These are phyloP conservation scores for Blastobotrys chiropterorum DNA, from an alignment of 805 yeast genomes.

Conservation along the genomic window DNA sequence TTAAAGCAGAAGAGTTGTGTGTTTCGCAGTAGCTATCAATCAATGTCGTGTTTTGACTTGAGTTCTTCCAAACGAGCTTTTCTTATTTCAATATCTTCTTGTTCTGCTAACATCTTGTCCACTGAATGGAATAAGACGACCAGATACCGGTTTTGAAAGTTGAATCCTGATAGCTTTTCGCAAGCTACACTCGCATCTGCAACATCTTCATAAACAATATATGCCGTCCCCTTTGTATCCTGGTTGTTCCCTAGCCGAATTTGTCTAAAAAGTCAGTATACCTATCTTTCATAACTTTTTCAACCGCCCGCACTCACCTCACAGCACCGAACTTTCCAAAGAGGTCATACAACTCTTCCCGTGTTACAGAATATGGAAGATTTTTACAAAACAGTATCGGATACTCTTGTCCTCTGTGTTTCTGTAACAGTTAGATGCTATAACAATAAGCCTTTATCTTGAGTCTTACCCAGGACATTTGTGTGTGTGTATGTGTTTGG, in stretches of 20 bases:
- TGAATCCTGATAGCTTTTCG: slow-evolving; percentile 53
- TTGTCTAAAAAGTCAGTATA: slow-evolving; percentile 32
- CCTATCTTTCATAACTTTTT: not conserved
- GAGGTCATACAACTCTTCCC: slow-evolving; percentile 43
- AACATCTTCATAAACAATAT: slow-evolving; percentile 46
- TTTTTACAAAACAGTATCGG: slow-evolving; percentile 49
- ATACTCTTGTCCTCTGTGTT: slow-evolving; percentile 7
- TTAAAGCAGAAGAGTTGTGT: too few relatives aligned
- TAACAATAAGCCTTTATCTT: not conserved
- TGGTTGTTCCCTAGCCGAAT: slow-evolving; percentile 39
- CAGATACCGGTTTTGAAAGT: slow-evolving; percentile 52
- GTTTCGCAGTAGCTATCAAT: too few relatives aligned
- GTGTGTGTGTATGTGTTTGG: not conserved
- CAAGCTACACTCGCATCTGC: slow-evolving; percentile 45
- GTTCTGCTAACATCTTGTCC: slow-evolving; percentile 31
- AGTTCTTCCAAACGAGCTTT: slow-evolving; percentile 28
- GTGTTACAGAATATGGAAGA: slow-evolving; percentile 45
- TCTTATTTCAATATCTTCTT: slow-evolving; percentile 28
- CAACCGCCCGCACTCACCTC: slow-evolving; percentile 18
- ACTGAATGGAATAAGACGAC: slow-evolving; percentile 45
- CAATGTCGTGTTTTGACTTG: slow-evolving; percentile 20
- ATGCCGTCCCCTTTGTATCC: slow-evolving; percentile 47
- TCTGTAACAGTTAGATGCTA: not conserved
- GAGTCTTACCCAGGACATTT: not conserved
- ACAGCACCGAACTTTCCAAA: slow-evolving; percentile 53